Evolutionary conservation across 768 basidiomycete species (phyloP), one percentile per base, ranked within the genome.

Genomic region (Lentinula raphanica): DNA sequence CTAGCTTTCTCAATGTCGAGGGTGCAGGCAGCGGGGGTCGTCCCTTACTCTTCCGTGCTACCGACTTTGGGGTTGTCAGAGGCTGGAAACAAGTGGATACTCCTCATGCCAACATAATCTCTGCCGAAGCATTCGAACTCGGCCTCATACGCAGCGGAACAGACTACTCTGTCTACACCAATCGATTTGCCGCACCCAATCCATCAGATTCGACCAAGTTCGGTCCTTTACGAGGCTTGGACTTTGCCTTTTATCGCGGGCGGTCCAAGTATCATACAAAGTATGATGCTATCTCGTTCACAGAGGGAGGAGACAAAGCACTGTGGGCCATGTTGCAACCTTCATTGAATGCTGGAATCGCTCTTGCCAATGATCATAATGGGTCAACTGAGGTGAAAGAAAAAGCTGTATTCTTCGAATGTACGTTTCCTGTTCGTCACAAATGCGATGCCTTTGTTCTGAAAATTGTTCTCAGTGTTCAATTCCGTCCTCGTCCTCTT

Each of bases 311-410:
- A 12, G 75, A 78, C 62, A 77, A 72, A 35, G 73, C 86, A 7
- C 71, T 94, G 8, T 93, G 90, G 90, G 78, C 83, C 2, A 89
- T 92, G 86, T 81, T 93, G 81, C 88, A 92, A 60, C 76, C 78
- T 1, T 73, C 83, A 0, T 70, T 76, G 50, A 81, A 77, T 3
- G 82, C 84, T 0, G 88, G 85, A 7, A 48, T 77, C 6, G 75
- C 75, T 2, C 69, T 93, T 29, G 71, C 87, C 25, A 79, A 86
- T 42, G 70, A 73, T 46, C 74, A 73, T 55, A 59, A 53, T 69
- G 66, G 11, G 55, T 67, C 63, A 42, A 60, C 54, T 5, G 62
- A 55, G 4, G 57, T 54, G 0, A 66, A 68, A 2, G 62, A 63
- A 21, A 59, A 65, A 3, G 2, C 72, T 5, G 85, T 90, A 4